Evolutionary conservation across 129 eudicot species (phyloP), one percentile per base, ranked within the genome.

Genomic region (Ambrosia artemisiifolia): DNA sequence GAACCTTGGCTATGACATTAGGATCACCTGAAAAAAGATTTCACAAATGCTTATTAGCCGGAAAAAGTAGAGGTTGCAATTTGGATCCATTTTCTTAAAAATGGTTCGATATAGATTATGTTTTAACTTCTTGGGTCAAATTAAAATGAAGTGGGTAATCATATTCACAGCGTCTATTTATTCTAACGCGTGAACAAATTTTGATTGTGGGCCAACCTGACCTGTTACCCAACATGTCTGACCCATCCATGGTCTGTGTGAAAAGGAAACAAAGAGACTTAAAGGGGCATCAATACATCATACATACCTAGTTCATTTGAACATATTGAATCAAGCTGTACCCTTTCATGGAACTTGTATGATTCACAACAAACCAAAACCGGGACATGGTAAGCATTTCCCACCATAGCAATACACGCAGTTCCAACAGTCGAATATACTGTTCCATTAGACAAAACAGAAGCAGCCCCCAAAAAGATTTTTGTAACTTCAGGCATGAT

Each of bases 331-430:
- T 94, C 98, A 71, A 94, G 96, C 74, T 85, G 96, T 18, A 90
- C 98, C 82, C 97, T 79, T 71, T 90, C 98, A 65, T 87, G 95
- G 66, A 94, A 94, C 84, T 94, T 94, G 65, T 90, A 94, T 2
- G 98, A 90, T 83, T 94, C 98, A 83, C 97, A 94, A 59, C 98
- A 94, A 67, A 94, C 80, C 85, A 94, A 70, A 30, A 94, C 95
- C 3, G 96, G 98, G 35, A 94, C 96, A 67, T 51, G 91, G 47
- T 78, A 86, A 33, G 88, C 90, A 84, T 94, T 82, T 75, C 93
- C 98, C 65, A 94, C 98, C 98, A 94, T 90, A 30, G 98, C 98
- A 54, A 94, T 86, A 70, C 84, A 84, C 6, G 98, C 91, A 66
- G 97, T 88, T 13, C 98, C 98, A 70, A 94, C 83, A 24, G 97